Evolutionary conservation across 129 eudicot genomes (phyloP), one percentile per base, ranked within the genome.

Genomic region (Lactuca sativa): DNA sequence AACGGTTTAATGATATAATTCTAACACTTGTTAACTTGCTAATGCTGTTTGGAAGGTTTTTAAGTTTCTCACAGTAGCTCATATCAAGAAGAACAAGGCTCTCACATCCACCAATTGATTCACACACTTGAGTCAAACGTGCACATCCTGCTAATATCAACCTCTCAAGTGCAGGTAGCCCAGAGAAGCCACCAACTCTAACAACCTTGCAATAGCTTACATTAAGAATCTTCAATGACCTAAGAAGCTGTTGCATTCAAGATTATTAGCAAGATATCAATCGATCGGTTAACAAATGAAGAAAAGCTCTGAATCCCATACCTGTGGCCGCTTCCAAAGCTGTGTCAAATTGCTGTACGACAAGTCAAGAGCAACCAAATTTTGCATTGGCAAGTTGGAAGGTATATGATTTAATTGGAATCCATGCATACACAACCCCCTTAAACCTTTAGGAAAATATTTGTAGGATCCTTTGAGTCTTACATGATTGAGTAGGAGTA

Each of bases 391-490:
- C 0, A 78, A 34, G 33, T 57, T 68, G 0, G 25, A 33, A 2
- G 73, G 68, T 13, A 78, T 9, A 37, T 3, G 44, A 57, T 48
- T 17, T 16, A 21, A 14, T 9, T 51, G 36, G 41, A 64, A 64
- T 48, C 64, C 73, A 59, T 10, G 82, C 82, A 75, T 71, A 17
- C 62, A 32, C 31, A 78, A 43, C 77, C 67, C 64, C n/a, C 73
- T 64, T 64, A 78, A 64, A 10, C 32, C 32, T 37, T 43, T 11
- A 0, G 82, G 77, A 32, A 71, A 78, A 10, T 64, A 11, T 14
- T 56, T 55, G 43, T 44, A 71, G 1, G 49, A 0, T 17, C 77
- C 82, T 5, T 8, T 56, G 31, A 78, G 13, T 8, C 51, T 49
- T 16, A 73, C 54, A 52, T 67, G 12, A 33, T 67, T 71, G 9